Base-by-base conservation (phyloP, 2,329 filamentous ascomycete species). In the Fusarium sp. region DNA sequence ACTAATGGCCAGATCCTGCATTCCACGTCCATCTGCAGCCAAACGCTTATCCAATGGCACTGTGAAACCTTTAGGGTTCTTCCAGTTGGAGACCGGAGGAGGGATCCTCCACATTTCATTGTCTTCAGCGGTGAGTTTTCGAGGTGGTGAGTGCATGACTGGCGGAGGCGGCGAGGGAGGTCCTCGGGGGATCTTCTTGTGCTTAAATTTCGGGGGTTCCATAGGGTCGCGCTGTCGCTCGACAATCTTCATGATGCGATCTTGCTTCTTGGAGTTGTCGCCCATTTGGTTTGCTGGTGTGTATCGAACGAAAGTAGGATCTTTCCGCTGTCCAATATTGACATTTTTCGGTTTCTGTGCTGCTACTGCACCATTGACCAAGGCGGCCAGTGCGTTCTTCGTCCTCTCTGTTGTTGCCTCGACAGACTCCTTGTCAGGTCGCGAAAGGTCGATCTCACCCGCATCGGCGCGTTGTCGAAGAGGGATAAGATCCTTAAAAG, bases 11-110 rank as follows among this genome's bases (percentile, higher is more conserved):
- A 97, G 89, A 77, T 99, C 96, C 79, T 97, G 94, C 67, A 99
- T 78, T 1, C 93, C 93, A 74, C 96, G 88, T 13, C 96, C 96
- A 78, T 98, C 95, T 10, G 96, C 95, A 18, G 96, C 96, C 72
- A 99, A 82, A 77, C 96, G 91, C 83, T 99, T 99, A 79, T 99
- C 96, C 52, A 99, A 80, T 0, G 96, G 93, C 1, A 99, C 93
- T 0, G 96, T 99, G 77, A 97, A 99, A 74, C 96, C 96, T 83
- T 98, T 98, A 1, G 95, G 93, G 79, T 99, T 99, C 87, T 99
- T 99, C 96, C 96, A 99, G 80, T 98, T 98, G 20, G 93, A 97
- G 3, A 99, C 91, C 0, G 95, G 92, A 4, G 95, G 94, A 0
- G 85, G 86, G 40, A 89, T 97, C 76, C 91, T 94, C 96, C 96